Evolutionary conservation across 176 grass and related monocot genomes (phyloP), one percentile per base, ranked within the genome.

Genomic region (Oryza rufipogon): DNA sequence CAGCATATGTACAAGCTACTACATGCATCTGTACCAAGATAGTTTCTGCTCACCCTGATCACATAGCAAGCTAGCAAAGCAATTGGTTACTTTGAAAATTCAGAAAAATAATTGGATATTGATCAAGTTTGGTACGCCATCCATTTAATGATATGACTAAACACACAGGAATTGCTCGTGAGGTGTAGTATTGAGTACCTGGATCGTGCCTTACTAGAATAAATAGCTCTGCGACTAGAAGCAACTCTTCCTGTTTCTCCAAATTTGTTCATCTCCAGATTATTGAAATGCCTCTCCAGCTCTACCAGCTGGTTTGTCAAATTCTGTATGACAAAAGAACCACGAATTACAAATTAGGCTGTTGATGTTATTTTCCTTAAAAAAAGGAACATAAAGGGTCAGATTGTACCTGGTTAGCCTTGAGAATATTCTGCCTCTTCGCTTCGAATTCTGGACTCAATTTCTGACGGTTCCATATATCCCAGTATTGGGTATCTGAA

Each of bases 241-340:
- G 87, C 80, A 80, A 81, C 71, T 91, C 82, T 89, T 85, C 89
- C 87, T 79, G 82, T 81, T 90, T 95, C 93, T 87, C 91, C 81
- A 71, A 87, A 93, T 90, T 79, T 87, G 87, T 93, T 98, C 84
- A 98, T 95, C 85, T 98, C 96, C 66, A 98, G 84, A 90, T 86
- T 86, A 90, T 98, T 98, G 85, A 98, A 98, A 71, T 98, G 87
- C 71, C 89, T 95, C 85, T 95, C 93, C 75, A 98, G 83, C 81
- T 98, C 89, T n/a, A 93, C 81, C 70, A 98, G 91, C 71, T 93
- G 91, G 86, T 89, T 95, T 78, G 89, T 93, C 87, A 98, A 93
- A 89, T 90, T 86, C 92, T 98, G 84, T 56, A 87, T 74, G 70
- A 66, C 65, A 77, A 79, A 80, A 85, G 41, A 49, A 78, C 11